A percentile compares a stretch with the other conserved stretches of the same genome.
Conservation (phyloP, 768 basidiomycete genomes). For the Krasilnikovozyma curviuscula region DNA sequence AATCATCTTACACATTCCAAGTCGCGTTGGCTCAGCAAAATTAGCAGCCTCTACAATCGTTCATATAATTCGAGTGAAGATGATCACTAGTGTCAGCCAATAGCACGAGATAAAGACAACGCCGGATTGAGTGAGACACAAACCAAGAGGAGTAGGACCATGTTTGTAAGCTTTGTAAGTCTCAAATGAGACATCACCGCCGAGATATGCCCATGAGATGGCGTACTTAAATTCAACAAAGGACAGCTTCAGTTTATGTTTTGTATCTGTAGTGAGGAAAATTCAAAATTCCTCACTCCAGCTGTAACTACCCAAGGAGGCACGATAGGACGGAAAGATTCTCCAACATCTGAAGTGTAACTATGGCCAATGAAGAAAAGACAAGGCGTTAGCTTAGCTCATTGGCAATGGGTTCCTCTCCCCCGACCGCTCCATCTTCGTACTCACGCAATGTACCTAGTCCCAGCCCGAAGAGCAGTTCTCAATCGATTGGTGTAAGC, state of each 20-base stretch:
- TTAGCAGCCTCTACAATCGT: constrained; percentile 27
- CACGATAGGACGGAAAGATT: constrained; percentile 26
- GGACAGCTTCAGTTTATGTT: not conserved
- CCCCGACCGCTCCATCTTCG: not conserved
- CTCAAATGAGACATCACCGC: constrained; percentile 27
- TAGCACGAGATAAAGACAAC: too few relatives aligned
- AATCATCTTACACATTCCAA: constrained; percentile 15
- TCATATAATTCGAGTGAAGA: too few relatives aligned
- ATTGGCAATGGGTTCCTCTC: too few relatives aligned
- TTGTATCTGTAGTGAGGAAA: not conserved
- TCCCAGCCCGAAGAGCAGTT: constrained; percentile 23
- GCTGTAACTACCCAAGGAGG: constrained; percentile 20
- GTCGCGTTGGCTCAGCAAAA: constrained; percentile 23
- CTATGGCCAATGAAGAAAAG: not conserved
- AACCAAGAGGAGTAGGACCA: constrained; percentile 24
- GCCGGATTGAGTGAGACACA: too few relatives aligned
- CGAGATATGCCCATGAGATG: constrained; percentile 26
- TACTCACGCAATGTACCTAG: constrained; percentile 24
- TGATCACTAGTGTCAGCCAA: too few relatives aligned
- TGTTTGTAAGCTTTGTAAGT: constrained; percentile 24
- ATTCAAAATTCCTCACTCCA: not conserved
- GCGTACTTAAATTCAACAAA: constrained; percentile 16
- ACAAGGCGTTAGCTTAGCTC: not conserved
- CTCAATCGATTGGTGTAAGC: constrained; percentile 25
- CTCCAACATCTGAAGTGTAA: constrained; percentile 23